Evolutionary conservation across 164 flowering plant species (phyloP).

Genomic region (Vitis vinifera): ASM3070453v1 NC_081814.1:19341001-19341500

Average conservation of each 20-base stretch:
- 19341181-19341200: conserved; percentile 82
- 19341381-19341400: too few relatives aligned
- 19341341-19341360: too few relatives aligned
- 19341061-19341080: conserved; percentile 81
- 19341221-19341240: conserved; percentile 89
- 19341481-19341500: too few relatives aligned
- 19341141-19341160: conserved; percentile 88
- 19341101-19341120: conserved; percentile 67
- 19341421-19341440: too few relatives aligned
- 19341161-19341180: conserved; percentile 87
- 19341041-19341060: conserved; percentile 88
- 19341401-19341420: too few relatives aligned
- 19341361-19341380: too few relatives aligned
- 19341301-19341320: conserved; percentile 86
- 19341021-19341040: conserved; percentile 90
- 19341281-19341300: conserved; percentile 76
- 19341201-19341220: conserved; percentile 79
- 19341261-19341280: conserved; percentile 90
- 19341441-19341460: too few relatives aligned
- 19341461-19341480: too few relatives aligned
- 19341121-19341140: conserved; percentile 69
- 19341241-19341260: conserved; percentile 82
- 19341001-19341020: conserved; percentile 82
- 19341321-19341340: too few relatives aligned
- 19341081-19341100: conserved; percentile 77